Conservation (phyloP, 495 filamentous ascomycete genomes). For the Aspergillus hancockii region DNA sequence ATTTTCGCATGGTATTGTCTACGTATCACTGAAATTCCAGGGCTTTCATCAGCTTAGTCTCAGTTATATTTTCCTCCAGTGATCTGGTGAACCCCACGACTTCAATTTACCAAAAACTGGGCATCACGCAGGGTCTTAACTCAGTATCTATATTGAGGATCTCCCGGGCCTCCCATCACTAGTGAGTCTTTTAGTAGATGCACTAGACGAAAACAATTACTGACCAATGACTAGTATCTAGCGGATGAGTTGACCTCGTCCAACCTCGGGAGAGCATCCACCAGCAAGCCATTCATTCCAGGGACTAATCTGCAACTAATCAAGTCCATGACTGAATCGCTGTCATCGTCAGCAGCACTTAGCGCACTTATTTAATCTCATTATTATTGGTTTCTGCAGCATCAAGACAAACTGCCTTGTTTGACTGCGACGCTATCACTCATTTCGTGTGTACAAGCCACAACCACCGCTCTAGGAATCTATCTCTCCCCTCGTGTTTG, state of each 20-base stretch:
- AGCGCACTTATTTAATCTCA: not conserved
- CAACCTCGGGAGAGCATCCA: constrained; percentile 4
- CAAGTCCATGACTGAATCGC: not conserved
- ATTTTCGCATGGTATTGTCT: not conserved
- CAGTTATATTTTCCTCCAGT: not conserved
- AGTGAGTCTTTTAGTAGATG: not conserved
- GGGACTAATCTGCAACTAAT: constrained; percentile 7
- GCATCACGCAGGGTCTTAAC: not conserved
- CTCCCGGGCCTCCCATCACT: not conserved
- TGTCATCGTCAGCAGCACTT: constrained; percentile 10
- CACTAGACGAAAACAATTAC: not conserved
- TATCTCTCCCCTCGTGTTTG: constrained; percentile 13
- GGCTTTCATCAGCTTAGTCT: not conserved
- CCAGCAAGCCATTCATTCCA: constrained; percentile 6
- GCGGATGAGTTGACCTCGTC: not conserved
- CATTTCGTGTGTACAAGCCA: constrained; percentile 11
- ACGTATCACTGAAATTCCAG: not conserved
- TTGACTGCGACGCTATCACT: constrained; percentile 10
- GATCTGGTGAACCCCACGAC: not conserved
- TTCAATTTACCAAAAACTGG: not conserved
- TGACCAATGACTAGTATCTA: constrained; percentile 1
- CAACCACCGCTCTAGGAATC: constrained; percentile 9
- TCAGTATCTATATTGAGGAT: constrained; percentile 4
- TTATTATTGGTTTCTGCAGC: constrained; percentile 7
- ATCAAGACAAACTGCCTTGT: constrained; percentile 6